These are phyloP conservation scores for Solanum aculeatissimum DNA, from an alignment of 305 asterid genomes.

Conservation along the genomic window DNA sequence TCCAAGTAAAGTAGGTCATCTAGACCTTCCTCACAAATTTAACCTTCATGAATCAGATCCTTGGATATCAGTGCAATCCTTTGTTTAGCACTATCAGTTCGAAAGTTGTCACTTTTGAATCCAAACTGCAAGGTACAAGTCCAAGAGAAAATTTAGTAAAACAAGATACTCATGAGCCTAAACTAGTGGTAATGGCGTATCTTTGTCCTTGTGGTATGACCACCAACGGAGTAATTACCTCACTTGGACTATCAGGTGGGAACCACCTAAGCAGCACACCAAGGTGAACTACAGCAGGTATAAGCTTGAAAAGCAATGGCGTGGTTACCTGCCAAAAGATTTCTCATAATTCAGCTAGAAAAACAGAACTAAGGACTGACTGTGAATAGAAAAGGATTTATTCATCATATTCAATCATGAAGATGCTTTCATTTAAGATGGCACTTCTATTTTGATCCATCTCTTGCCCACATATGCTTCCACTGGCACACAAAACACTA, in stretches of 20 bases:
- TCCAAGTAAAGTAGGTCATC: conserved; percentile 9
- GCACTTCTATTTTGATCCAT: background rate
- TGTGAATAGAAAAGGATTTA: background rate
- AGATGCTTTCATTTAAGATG: background rate
- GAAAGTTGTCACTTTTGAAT: conserved; percentile 66
- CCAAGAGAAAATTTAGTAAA: background rate
- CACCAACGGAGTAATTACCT: conserved; percentile 34
- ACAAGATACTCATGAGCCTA: background rate
- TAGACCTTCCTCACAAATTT: conserved; percentile 10
- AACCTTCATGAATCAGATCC: conserved; percentile 85
- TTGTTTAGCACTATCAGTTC: conserved; percentile 83
- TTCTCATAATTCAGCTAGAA: background rate
- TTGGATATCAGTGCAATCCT: conserved; percentile 75
- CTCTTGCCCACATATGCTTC: background rate
- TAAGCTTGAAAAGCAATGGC: conserved; percentile 90
- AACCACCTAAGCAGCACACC: conserved; percentile 95
- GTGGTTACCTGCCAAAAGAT: conserved; percentile 71
- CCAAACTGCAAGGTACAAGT: conserved; percentile 47
- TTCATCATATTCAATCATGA: background rate
- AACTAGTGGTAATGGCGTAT: background rate
- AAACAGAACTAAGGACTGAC: background rate
- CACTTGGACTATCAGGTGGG: conserved; percentile 66
- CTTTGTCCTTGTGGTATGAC: background rate
- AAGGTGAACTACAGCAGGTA: conserved; percentile 96
- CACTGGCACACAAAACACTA: background rate